Conservation (phyloP, 192 early-diverging fungal genomes). For the Coemansia sp. region DNA sequence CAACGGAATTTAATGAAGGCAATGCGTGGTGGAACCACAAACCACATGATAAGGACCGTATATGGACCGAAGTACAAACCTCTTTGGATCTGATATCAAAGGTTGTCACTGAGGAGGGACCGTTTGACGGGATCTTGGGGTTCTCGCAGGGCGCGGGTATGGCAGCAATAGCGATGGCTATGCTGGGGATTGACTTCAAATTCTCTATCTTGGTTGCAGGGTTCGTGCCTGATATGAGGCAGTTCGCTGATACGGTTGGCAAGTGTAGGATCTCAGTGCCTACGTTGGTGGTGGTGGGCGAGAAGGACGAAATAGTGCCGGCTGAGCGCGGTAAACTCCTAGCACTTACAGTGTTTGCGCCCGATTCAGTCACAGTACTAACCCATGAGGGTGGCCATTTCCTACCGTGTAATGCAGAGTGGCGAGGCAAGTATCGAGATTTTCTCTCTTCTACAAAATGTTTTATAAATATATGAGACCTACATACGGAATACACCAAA, state of each 20-base stretch:
- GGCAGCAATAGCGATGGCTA: constrained; percentile 30
- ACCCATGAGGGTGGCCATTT: constrained; percentile 40
- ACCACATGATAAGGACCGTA: not conserved
- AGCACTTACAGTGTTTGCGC: constrained; percentile 15
- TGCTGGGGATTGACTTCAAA: not conserved
- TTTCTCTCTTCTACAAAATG: constrained; percentile 15
- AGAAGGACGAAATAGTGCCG: constrained; percentile 23
- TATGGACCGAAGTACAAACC: constrained; percentile 16
- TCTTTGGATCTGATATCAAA: constrained; percentile 4
- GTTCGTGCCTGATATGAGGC: constrained; percentile 23
- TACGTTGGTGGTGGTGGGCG: constrained; percentile 28
- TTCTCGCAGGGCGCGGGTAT: constrained; percentile 53
- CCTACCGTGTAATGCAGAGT: constrained; percentile 37
- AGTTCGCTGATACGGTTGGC: constrained; percentile 5
- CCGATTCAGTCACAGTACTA: not conserved
- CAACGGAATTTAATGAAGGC: constrained; percentile 11
- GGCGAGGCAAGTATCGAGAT: constrained; percentile 26
- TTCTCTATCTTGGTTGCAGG: constrained; percentile 38
- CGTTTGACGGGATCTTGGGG: constrained; percentile 44
- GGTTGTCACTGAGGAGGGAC: constrained; percentile 17
- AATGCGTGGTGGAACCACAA: constrained; percentile 46
- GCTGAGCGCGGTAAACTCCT: constrained; percentile 29
- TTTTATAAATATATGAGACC: not conserved
- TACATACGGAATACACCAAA: constrained; percentile 99
- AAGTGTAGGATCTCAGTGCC: not conserved